These are phyloP conservation scores for Boletus mariae DNA, from an alignment of 1,284 basidiomycete species.

Conservation along the genomic window DNA sequence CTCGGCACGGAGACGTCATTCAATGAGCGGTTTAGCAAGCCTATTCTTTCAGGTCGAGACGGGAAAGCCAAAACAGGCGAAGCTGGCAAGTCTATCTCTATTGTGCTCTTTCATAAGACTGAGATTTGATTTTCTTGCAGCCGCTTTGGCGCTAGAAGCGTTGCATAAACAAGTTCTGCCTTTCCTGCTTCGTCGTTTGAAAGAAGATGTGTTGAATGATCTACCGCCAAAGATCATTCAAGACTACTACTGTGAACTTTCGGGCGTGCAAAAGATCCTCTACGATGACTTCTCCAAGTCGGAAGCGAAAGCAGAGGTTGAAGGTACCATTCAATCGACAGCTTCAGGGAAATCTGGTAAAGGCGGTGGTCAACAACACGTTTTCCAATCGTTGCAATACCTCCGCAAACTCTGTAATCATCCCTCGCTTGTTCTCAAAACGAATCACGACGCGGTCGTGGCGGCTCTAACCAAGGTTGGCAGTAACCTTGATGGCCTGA, in stretches of 20 bases:
- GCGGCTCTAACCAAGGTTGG: conserved; percentile 62
- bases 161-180: conserved; percentile 99
- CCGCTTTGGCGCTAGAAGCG: conserved; percentile 90
- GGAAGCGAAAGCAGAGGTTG: conserved; percentile 62
- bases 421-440: conserved; percentile 84
- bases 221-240: conserved; percentile 99
- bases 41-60: conserved; percentile 92
- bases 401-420: conserved; percentile 98
- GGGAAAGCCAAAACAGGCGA: conserved; percentile 95
- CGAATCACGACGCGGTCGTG: conserved; percentile 56
- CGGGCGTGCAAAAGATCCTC: conserved; percentile 87
- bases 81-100: conserved; percentile 60
- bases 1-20: conserved; percentile 93
- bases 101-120: conserved; percentile 3
- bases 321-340: conserved; percentile 55
- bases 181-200: conserved; percentile 92
- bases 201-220: conserved; percentile 96
- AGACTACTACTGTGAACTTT: conserved; percentile 98
- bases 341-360: conserved; percentile 38
- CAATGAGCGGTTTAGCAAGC: conserved; percentile 95
- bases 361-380: conserved; percentile 67
- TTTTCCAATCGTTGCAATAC: conserved; percentile 97
- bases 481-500: conserved; percentile 45
- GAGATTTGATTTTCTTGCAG: conserved; percentile 37
- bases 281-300: conserved; percentile 93